Conservation (phyloP, 257 asterid genomes). For the Solanum stenotomum region DNA sequence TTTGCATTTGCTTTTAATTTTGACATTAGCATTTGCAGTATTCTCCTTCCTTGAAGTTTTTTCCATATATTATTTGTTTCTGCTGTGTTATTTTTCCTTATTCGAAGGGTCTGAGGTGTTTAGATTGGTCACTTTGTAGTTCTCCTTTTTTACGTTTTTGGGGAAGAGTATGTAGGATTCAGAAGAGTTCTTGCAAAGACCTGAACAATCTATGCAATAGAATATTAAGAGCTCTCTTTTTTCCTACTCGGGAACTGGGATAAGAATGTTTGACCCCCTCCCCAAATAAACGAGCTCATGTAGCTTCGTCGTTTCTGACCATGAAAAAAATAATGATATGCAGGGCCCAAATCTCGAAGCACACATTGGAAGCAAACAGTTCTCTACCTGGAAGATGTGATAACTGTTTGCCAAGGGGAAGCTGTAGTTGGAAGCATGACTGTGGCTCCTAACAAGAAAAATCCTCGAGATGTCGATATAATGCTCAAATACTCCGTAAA, state of each 20-base stretch:
- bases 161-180: not conserved
- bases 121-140: not conserved
- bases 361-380: constrained; percentile 99
- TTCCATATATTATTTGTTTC: not conserved
- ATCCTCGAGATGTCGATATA: constrained; percentile 93
- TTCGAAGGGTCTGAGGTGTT: not conserved
- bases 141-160: not conserved
- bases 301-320: not conserved
- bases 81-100: not conserved
- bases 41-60: not conserved
- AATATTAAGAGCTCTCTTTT: not conserved
- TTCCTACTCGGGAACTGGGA: not conserved
- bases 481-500: constrained; percentile 57
- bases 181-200: not conserved
- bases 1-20: not conserved
- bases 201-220: not conserved
- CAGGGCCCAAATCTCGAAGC: constrained; percentile 83
- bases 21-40: not conserved
- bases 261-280: not conserved
- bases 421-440: constrained; percentile 55
- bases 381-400: constrained; percentile 83
- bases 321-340: not conserved
- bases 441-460: constrained; percentile 82
- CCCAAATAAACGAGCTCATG: not conserved
- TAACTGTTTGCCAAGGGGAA: constrained; percentile 83